phyloP scores from a whole-genome alignment of 192 early-diverging fungal species.

The Entophlyctis luteolus region DNA sequence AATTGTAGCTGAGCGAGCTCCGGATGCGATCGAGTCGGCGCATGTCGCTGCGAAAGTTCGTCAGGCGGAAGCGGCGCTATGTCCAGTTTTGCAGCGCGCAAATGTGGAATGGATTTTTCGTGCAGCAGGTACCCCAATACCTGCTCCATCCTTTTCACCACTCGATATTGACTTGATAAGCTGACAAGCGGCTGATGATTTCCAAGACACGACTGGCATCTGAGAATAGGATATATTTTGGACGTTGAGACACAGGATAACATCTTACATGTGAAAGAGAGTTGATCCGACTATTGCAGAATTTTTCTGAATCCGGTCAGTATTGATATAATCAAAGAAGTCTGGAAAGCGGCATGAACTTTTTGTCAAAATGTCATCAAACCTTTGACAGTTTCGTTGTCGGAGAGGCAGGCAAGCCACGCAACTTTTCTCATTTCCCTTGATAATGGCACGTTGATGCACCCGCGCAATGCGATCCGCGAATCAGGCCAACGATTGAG shows the following conservation, averaged over 20 bases:
- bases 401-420: conserved; percentile 17
- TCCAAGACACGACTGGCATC: conserved; percentile 16
- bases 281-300: neutral
- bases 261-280: conserved; percentile 10
- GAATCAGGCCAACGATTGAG: conserved; percentile 12
- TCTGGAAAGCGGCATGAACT: neutral
- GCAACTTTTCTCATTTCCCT: conserved; percentile 7
- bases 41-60: neutral
- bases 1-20: conserved; percentile 10
- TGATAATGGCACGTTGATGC: conserved; percentile 19
- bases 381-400: conserved; percentile 24
- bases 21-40: neutral
- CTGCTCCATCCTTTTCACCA: conserved; percentile 24
- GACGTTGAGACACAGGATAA: neutral
- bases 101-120: conserved; percentile 5
- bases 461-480: conserved; percentile 13
- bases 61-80: conserved; percentile 5
- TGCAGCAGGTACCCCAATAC: neutral
- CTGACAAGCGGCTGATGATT: neutral
- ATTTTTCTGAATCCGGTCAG: conserved; percentile 10
- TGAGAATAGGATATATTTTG: neutral
- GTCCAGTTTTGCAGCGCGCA: conserved; percentile 7
- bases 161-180: conserved; percentile 13
- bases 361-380: neutral
- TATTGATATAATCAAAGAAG: conserved; percentile 16